Conservation (phyloP, 2,329 filamentous ascomycete species). For the Penicillium aurantiogriseum region DNA sequence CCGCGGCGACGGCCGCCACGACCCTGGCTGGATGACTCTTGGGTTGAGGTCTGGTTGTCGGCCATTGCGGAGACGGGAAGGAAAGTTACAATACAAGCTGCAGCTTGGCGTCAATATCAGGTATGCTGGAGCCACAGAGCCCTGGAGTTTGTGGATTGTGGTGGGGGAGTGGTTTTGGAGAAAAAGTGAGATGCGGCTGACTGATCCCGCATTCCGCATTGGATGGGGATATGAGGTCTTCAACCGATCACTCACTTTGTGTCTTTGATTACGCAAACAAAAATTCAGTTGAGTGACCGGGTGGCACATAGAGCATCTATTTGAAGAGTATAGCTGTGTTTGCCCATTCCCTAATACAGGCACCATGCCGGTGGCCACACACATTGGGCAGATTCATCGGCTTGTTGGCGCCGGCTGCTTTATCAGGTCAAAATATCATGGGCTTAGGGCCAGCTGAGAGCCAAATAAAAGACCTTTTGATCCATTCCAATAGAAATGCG, state of each 20-base stretch:
- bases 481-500: not conserved
- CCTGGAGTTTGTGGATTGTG: conserved; percentile 11
- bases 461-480: not conserved
- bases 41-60: conserved; percentile 28
- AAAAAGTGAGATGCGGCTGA: conserved; percentile 25
- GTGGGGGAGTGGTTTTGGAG: conserved; percentile 14
- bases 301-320: not conserved
- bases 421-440: not conserved
- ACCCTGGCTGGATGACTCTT: conserved; percentile 40
- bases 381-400: not conserved
- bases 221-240: not conserved
- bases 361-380: not conserved
- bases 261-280: not conserved
- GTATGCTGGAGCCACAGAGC: conserved; percentile 5
- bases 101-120: conserved; percentile 12
- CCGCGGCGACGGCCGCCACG: conserved; percentile 44
- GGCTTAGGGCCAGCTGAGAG: no score
- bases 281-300: not conserved
- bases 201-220: conserved; percentile 20
- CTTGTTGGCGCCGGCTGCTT: not conserved
- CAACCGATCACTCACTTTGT: not conserved
- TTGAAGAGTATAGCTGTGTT: not conserved
- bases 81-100: conserved; percentile 8
- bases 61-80: conserved; percentile 26
- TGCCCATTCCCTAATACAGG: not conserved